These are phyloP conservation scores for Wallacemonas sp. DNA, from an alignment of 208 protist genomes.

Conservation along the genomic window DNA sequence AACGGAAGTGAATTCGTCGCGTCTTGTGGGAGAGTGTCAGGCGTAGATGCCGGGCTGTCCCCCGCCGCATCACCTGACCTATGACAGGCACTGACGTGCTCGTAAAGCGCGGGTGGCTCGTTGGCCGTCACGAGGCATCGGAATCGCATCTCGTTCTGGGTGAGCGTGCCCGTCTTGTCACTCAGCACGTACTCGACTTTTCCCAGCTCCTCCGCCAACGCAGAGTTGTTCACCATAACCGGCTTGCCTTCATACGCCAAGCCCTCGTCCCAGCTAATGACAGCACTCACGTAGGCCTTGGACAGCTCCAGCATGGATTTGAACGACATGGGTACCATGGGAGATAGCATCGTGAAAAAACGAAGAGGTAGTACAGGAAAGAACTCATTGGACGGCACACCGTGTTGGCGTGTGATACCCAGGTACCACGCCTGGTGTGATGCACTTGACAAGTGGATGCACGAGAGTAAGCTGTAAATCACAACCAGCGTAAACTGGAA, in stretches of 20 bases:
- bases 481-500: conserved; percentile 84
- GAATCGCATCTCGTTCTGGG: conserved; percentile 88
- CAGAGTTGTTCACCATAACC: conserved; percentile 81
- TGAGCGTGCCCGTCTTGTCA: conserved; percentile 95
- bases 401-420: conserved; percentile 14
- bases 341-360: conserved; percentile 91
- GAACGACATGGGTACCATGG: conserved; percentile 96
- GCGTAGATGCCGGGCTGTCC: too few relatives aligned
- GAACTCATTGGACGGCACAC: conserved; percentile 39
- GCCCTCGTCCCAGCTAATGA: conserved; percentile 88
- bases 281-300: conserved; percentile 84
- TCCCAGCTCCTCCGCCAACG: conserved; percentile 91
- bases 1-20: conserved; percentile 9
- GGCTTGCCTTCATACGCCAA: conserved; percentile 53
- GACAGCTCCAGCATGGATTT: conserved; percentile 94
- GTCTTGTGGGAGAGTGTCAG: too few relatives aligned
- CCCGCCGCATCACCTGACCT: too few relatives aligned
- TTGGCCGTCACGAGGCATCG: conserved; percentile 37
- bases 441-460: conserved; percentile 26
- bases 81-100: conserved; percentile 10
- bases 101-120: conserved; percentile 14
- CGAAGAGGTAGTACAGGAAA: conserved; percentile 82
- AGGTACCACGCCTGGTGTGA: conserved; percentile 59
- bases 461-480: conserved; percentile 66
- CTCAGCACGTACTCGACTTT: conserved; percentile 92